phyloP scores from a whole-genome alignment of 2,329 filamentous ascomycete genomes.

The Stachybotrys chartarum region DNA sequence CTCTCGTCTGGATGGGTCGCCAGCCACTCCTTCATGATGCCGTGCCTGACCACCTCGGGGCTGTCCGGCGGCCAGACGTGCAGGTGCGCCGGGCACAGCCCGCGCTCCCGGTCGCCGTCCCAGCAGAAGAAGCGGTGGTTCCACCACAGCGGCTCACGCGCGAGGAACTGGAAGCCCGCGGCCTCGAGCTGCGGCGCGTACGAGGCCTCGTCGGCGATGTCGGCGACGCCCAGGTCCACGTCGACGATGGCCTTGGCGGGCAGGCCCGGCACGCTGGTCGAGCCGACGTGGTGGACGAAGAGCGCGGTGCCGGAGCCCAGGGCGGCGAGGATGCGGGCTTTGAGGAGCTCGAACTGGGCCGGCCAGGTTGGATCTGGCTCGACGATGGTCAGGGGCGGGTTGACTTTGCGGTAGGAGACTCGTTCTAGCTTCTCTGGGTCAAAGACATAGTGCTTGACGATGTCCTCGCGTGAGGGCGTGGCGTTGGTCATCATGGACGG shows the following conservation, averaged over 20 bases:
- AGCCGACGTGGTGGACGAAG: conserved; percentile 38
- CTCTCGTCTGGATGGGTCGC: conserved; percentile 24
- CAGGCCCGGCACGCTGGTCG: conserved; percentile 40
- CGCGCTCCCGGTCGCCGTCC: conserved; percentile 16
- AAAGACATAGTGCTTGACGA: conserved; percentile 18
- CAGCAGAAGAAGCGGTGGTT: conserved; percentile 38
- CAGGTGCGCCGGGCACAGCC: conserved; percentile 9
- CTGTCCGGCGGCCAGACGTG: conserved; percentile 19
- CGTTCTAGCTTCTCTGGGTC: conserved; percentile 14
- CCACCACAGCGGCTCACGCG: conserved; percentile 39
- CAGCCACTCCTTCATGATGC: conserved; percentile 36
- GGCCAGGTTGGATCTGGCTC: conserved; percentile 31
- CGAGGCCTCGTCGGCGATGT: conserved; percentile 29
- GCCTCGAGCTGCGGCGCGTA: conserved; percentile 36
- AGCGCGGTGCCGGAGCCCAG: conserved; percentile 24
- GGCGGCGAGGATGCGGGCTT: conserved; percentile 24
- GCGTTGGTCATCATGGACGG: not conserved
- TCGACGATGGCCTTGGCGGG: conserved; percentile 46
- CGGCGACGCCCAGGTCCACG: conserved; percentile 38
- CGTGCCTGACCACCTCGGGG: conserved; percentile 21
- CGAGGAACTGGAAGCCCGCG: conserved; percentile 36
- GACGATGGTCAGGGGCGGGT: conserved; percentile 20
- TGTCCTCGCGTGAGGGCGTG: conserved; percentile 11
- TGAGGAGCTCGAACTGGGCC: conserved; percentile 18
- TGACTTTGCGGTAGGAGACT: conserved; percentile 15